These are phyloP conservation scores for Geosmithia flava DNA, from an alignment of 2,329 filamentous ascomycete species.

Conservation along the genomic window DNA sequence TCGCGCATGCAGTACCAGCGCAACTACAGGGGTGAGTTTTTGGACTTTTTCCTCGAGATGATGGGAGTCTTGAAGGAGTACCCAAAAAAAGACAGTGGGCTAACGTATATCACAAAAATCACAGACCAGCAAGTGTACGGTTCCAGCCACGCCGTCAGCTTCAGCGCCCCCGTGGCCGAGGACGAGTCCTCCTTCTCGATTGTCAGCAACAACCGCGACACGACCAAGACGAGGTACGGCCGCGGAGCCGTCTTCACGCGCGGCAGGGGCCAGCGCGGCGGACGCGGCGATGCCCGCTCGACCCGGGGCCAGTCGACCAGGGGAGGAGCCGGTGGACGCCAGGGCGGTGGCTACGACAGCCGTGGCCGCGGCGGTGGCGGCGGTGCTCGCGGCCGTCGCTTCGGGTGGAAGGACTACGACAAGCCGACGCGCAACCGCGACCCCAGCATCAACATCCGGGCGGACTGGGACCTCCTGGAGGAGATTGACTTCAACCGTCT, in stretches of 20 bases:
- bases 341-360: slow-evolving; percentile 53
- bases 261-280: slow-evolving; percentile 64
- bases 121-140: slow-evolving; percentile 95
- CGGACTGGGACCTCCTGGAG: slow-evolving; percentile 90
- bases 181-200: slow-evolving; percentile 97
- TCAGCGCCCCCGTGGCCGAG: slow-evolving; percentile 83
- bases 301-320: slow-evolving; percentile 56
- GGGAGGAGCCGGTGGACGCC: slow-evolving; percentile 54
- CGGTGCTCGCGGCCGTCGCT: slow-evolving; percentile 68
- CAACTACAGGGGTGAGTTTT: slow-evolving; percentile 69
- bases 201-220: slow-evolving; percentile 86
- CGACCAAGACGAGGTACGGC: slow-evolving; percentile 74
- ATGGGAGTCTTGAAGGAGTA: background rate
- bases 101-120: background rate
- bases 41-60: background rate
- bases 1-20: slow-evolving; percentile 83
- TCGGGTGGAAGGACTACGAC: slow-evolving; percentile 98
- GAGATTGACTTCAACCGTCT: slow-evolving; percentile 98
- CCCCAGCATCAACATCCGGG: slow-evolving; percentile 89
- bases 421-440: slow-evolving; percentile 95
- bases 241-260: slow-evolving; percentile 86
- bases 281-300: slow-evolving; percentile 51
- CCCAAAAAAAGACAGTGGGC: background rate
- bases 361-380: slow-evolving; percentile 56
- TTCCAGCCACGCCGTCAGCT: slow-evolving; percentile 72